Evolutionary conservation across 208 protist species (phyloP).

Genomic region (Acanthamoeba royreba): DNA sequence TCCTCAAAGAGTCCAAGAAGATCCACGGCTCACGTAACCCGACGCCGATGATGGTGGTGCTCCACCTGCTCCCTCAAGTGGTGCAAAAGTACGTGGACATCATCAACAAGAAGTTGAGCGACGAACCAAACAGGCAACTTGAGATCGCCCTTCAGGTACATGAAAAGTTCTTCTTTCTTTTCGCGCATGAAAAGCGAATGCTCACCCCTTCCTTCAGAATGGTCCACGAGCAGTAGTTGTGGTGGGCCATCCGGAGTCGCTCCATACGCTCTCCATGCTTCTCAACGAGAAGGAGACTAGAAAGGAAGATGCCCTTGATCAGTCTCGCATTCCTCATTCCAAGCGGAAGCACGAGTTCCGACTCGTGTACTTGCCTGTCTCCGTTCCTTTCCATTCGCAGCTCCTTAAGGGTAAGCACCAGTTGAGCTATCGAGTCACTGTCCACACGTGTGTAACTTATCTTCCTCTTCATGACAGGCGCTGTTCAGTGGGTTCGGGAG

Average conservation of each 20-base stretch:
- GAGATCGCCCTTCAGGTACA: conserved; percentile 55
- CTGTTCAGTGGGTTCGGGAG: not conserved
- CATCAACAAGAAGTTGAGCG: conserved; percentile 66
- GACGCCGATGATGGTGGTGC: conserved; percentile 68
- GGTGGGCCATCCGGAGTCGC: conserved; percentile 64
- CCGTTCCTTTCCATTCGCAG: conserved; percentile 77
- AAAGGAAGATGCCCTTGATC: conserved; percentile 46
- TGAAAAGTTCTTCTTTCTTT: too few species aligned
- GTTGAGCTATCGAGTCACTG: too few species aligned
- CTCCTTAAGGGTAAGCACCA: conserved; percentile 50
- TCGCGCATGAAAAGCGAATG: too few species aligned
- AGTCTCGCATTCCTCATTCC: conserved; percentile 73
- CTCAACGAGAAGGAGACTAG: conserved; percentile 63
- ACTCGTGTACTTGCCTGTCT: conserved; percentile 73
- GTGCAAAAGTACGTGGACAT: conserved; percentile 61
- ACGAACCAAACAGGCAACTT: conserved; percentile 54
- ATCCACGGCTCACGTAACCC: conserved; percentile 68
- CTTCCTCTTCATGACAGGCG: conserved; percentile 37
- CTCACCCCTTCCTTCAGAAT: too few species aligned
- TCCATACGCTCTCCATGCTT: conserved; percentile 65
- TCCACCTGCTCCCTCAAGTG: conserved; percentile 35
- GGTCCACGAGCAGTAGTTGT: conserved; percentile 66
- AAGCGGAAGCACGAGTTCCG: conserved; percentile 69
- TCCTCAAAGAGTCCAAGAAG: conserved; percentile 62
- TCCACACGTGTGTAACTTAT: too few species aligned